Conservation (phyloP, 2,329 filamentous ascomycete species). For the Plectosphaerella sp. region DNA sequence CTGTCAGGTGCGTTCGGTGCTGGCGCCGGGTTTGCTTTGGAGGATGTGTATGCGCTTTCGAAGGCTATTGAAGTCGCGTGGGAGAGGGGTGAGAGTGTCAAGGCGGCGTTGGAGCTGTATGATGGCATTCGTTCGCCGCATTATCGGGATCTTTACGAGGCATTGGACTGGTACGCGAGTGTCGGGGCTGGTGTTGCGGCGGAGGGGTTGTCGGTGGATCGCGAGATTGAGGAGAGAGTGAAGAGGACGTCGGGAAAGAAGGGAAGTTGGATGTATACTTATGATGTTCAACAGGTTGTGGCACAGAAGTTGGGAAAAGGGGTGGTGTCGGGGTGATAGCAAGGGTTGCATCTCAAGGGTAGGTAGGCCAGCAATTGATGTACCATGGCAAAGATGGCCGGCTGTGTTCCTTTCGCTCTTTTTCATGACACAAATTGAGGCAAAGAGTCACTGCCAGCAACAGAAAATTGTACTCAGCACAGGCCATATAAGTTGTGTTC, state of each 20-base stretch:
- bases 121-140: conserved; percentile 21
- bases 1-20: conserved; percentile 40
- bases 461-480: too few species aligned
- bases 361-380: too few species aligned
- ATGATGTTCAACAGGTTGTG: conserved; percentile 4
- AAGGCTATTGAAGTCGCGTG: conserved; percentile 19
- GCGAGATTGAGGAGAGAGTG: conserved; percentile 16
- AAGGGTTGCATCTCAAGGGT: too few species aligned
- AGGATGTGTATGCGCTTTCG: conserved; percentile 21
- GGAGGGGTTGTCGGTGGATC: conserved; percentile 11
- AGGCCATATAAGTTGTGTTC: too few species aligned
- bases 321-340: too few species aligned
- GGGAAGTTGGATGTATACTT: conserved; percentile 18
- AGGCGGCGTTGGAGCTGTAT: conserved; percentile 17
- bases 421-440: too few species aligned
- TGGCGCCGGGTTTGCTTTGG: conserved; percentile 31
- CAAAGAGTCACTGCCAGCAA: too few species aligned
- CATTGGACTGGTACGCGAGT: conserved; percentile 11
- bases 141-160: conserved; percentile 18
- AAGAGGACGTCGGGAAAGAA: conserved; percentile 13
- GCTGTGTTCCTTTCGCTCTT: too few species aligned
- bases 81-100: conserved; percentile 8
- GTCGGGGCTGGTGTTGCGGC: neutral
- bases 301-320: too few species aligned
- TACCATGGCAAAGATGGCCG: too few species aligned